Percentiles rank a stretch among this genome's conserved stretches.
Evolutionary conservation across 2,329 filamentous ascomycete species (phyloP).

Genomic region (Aspergillus sp.): DNA sequence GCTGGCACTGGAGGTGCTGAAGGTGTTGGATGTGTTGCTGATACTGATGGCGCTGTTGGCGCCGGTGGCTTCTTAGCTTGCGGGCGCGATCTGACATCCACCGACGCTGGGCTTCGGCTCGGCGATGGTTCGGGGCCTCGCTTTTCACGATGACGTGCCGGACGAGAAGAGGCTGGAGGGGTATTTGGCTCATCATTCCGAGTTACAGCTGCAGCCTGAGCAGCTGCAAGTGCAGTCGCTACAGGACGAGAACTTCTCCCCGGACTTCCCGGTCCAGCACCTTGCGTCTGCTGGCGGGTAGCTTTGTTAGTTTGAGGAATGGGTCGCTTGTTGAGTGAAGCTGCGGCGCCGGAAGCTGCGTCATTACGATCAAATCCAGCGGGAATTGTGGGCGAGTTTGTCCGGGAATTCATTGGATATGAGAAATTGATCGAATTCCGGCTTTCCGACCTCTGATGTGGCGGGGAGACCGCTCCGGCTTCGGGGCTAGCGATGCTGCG

Average conservation of each 20-base stretch:
- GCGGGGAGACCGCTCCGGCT: conserved; percentile 29
- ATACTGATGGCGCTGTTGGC: neutral
- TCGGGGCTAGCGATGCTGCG: conserved; percentile 15
- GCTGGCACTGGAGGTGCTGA: conserved; percentile 9
- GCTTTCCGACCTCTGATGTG: conserved; percentile 41
- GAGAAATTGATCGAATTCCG: conserved; percentile 51
- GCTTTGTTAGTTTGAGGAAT: conserved; percentile 20
- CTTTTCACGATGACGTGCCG: conserved; percentile 2
- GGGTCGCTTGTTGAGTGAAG: conserved; percentile 24
- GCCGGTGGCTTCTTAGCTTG: neutral
- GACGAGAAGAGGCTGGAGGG: neutral
- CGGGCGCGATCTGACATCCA: neutral
- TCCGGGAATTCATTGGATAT: conserved; percentile 42
- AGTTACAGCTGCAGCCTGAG: conserved; percentile 24
- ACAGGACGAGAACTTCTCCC: conserved; percentile 28
- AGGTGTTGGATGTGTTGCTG: neutral
- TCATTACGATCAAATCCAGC: conserved; percentile 18
- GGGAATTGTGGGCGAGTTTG: conserved; percentile 38
- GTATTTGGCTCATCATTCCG: conserved; percentile 13
- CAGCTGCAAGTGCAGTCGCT: conserved; percentile 32
- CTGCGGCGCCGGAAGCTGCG: conserved; percentile 17
- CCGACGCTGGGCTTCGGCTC: neutral
- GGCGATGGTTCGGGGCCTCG: neutral
- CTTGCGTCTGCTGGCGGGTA: conserved; percentile 17
- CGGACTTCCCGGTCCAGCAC: conserved; percentile 24